A percentile compares a stretch with the other conserved stretches of the same genome.
phyloP scores from a whole-genome alignment of 73 alveolate species.

The Symbiodinium pilosum region DNA sequence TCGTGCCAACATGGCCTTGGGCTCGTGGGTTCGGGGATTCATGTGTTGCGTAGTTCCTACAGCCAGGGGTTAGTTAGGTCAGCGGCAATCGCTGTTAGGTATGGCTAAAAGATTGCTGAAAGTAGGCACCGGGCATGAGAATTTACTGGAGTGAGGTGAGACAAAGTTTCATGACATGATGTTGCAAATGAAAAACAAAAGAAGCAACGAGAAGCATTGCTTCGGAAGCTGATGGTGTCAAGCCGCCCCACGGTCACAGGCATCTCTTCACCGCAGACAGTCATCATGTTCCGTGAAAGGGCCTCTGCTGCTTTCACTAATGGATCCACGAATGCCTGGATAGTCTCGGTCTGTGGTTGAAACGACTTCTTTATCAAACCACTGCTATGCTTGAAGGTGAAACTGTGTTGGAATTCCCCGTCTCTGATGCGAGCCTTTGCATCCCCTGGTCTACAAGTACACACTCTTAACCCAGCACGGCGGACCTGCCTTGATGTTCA shows the following conservation, averaged over 20 bases:
- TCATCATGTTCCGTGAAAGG: conserved; percentile 32
- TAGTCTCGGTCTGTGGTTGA: neutral
- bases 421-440: too few relatives aligned
- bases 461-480: too few relatives aligned
- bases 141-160: neutral
- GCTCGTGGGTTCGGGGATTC: too few relatives aligned
- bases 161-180: too few relatives aligned
- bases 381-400: neutral
- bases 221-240: neutral
- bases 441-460: too few relatives aligned
- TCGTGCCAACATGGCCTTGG: too few relatives aligned
- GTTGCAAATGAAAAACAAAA: neutral
- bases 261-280: conserved; percentile 30
- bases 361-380: neutral
- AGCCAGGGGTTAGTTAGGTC: too few relatives aligned
- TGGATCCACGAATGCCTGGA: neutral
- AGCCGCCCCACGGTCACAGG: conserved; percentile 67
- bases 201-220: neutral
- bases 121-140: neutral
- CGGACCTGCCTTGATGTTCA: conserved; percentile 41
- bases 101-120: too few relatives aligned
- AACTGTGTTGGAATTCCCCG: neutral
- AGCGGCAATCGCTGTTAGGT: too few relatives aligned
- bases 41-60: too few relatives aligned
- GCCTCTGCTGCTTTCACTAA: conserved; percentile 17